Conservation (phyloP, 306 rosid species). For the Prunus dulcis region DNA sequence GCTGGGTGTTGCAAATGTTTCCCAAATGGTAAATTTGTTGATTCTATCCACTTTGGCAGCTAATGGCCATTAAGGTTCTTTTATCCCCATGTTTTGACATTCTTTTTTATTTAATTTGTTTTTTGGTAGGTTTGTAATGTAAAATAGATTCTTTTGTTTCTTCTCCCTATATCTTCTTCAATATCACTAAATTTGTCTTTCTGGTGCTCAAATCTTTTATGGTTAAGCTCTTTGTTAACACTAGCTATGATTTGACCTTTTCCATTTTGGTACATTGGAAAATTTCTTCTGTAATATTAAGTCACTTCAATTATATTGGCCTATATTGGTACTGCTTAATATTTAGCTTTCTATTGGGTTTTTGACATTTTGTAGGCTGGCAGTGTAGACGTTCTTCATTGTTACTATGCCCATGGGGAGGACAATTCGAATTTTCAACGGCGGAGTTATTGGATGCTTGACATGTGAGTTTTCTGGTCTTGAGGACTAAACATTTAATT, state of each 20-base stretch:
- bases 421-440: constrained; percentile 65
- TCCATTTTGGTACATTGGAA: neutral
- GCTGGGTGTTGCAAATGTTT: neutral
- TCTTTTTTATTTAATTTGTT: neutral
- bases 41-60: neutral
- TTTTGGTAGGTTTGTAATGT: neutral
- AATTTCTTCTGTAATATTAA: neutral
- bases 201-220: neutral
- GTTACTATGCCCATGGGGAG: constrained; percentile 86
- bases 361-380: constrained; percentile 46
- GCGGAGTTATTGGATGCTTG: constrained; percentile 84
- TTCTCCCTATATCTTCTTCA: neutral
- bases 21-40: neutral
- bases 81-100: neutral
- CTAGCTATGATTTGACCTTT: neutral
- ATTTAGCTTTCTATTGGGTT: constrained; percentile 13
- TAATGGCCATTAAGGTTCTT: neutral
- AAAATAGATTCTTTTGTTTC: neutral
- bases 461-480: constrained; percentile 43
- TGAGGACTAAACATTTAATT: neutral
- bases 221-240: neutral
- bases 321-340: constrained; percentile 4
- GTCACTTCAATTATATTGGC: neutral
- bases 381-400: constrained; percentile 62
- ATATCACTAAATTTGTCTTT: neutral